phyloP scores from a whole-genome alignment of 805 yeast genomes.

The Kuraishia piskuri region DNA sequence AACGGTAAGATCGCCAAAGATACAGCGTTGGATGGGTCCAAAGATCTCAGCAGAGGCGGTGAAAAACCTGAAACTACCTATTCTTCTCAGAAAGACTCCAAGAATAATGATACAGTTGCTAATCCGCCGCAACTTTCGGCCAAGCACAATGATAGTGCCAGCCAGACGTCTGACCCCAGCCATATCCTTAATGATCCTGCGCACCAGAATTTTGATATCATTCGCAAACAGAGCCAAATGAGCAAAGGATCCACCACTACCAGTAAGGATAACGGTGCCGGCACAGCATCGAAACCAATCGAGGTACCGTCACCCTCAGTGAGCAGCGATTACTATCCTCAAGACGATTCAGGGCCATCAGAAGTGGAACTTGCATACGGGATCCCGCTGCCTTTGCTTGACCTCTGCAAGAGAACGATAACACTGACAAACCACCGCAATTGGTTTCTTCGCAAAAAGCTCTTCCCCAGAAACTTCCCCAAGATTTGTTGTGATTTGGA shows the following conservation, averaged over 20 bases:
- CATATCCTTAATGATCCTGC: neutral
- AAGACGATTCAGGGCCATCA: slow-evolving; percentile 8
- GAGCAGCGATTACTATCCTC: neutral
- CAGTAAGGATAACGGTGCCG: neutral
- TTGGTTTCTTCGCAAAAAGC: slow-evolving; percentile 30
- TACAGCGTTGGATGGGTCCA: too few species aligned
- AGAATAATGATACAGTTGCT: too few species aligned
- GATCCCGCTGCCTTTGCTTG: slow-evolving; percentile 35
- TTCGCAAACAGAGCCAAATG: neutral
- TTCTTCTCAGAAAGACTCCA: too few species aligned
- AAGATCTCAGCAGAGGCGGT: too few species aligned
- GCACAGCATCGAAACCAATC: neutral
- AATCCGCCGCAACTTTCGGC: too few species aligned
- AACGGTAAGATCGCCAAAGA: too few species aligned
- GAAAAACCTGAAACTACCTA: too few species aligned
- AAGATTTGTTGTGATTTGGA: slow-evolving; percentile 46
- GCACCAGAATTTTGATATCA: neutral
- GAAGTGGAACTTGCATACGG: slow-evolving; percentile 36
- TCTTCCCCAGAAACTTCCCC: slow-evolving; percentile 47
- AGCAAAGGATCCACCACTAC: neutral
- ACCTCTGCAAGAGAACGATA: slow-evolving; percentile 35
- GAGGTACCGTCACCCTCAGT: neutral
- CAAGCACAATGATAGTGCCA: too few species aligned
- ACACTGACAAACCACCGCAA: slow-evolving; percentile 44
- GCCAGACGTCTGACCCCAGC: neutral